Percentiles rank a stretch among this genome's conserved stretches.
Conservation (phyloP, 176 grass and related monocot genomes). For the Lolium rigidum region DNA sequence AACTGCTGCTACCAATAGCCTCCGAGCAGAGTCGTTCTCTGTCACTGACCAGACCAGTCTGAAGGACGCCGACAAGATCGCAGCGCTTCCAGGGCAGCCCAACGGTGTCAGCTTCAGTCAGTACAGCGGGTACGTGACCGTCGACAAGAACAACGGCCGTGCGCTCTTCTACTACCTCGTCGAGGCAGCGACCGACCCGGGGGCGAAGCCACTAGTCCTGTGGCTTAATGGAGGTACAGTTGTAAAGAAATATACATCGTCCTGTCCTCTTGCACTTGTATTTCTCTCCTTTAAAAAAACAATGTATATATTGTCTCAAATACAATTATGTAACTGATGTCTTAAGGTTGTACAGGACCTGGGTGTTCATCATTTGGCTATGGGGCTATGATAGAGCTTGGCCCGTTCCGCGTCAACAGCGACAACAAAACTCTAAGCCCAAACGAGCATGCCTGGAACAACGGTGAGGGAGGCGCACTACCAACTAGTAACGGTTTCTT, state of each 20-base stretch:
- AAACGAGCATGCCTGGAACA: conserved; percentile 55
- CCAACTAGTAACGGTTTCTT: not conserved
- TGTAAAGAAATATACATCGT: not conserved
- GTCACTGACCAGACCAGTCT: conserved; percentile 17
- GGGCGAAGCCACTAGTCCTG: conserved; percentile 42
- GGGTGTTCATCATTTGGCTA: conserved; percentile 57
- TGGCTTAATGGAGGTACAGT: conserved; percentile 65
- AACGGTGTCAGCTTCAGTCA: conserved; percentile 34
- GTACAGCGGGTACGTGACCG: conserved; percentile 58
- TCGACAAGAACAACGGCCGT: conserved; percentile 35
- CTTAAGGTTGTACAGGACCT: conserved; percentile 31
- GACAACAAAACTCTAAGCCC: conserved; percentile 42
- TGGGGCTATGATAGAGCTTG: conserved; percentile 51
- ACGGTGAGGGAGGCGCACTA: conserved; percentile 21
- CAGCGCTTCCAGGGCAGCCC: conserved; percentile 42
- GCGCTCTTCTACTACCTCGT: conserved; percentile 65
- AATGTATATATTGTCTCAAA: not conserved
- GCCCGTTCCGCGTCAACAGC: conserved; percentile 47
- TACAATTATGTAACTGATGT: not conserved
- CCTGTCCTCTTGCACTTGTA: not conserved
- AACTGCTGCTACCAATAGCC: not conserved
- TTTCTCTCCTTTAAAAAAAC: no score
- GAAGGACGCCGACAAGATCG: conserved; percentile 42
- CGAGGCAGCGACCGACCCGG: conserved; percentile 9
- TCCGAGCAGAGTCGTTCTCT: not conserved